Conservation (phyloP, 2,329 filamentous ascomycete genomes). For the Apiospora pterosperma region DNA sequence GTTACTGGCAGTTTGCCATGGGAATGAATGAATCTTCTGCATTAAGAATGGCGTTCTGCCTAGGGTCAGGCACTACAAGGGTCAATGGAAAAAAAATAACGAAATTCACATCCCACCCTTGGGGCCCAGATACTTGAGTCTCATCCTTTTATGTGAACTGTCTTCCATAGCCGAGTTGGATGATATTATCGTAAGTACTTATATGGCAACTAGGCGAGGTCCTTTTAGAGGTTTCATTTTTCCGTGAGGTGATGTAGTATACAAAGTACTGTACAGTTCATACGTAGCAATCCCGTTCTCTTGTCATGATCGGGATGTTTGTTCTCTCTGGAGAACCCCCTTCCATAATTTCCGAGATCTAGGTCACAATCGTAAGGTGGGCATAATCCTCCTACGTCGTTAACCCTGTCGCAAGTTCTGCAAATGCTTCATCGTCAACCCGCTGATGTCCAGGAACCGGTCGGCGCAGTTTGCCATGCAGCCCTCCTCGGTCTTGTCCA, state of each 20-base stretch:
- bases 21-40: slow-evolving; percentile 23
- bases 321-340: not conserved
- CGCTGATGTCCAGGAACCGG: slow-evolving; percentile 85
- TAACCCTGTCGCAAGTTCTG: slow-evolving; percentile 50
- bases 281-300: not conserved
- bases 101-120: slow-evolving; percentile 23
- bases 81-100: slow-evolving; percentile 30
- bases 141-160: slow-evolving; percentile 1
- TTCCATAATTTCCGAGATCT: not conserved
- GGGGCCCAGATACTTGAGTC: slow-evolving; percentile 7
- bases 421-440: slow-evolving; percentile 81
- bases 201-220: not conserved
- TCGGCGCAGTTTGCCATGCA: slow-evolving; percentile 94
- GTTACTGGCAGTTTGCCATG: slow-evolving; percentile 11
- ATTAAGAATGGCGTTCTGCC: slow-evolving; percentile 31
- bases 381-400: not conserved
- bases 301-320: too few species aligned
- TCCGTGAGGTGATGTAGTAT: not conserved
- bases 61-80: slow-evolving; percentile 28
- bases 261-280: not conserved
- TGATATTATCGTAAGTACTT: not conserved
- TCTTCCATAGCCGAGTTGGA: not conserved
- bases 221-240: too few species aligned
- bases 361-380: not conserved
- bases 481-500: slow-evolving; percentile 75